A percentile compares a stretch with the other conserved stretches of the same genome.
phyloP scores from a whole-genome alignment of 306 rosid species.

The Cercis canadensis region DNA sequence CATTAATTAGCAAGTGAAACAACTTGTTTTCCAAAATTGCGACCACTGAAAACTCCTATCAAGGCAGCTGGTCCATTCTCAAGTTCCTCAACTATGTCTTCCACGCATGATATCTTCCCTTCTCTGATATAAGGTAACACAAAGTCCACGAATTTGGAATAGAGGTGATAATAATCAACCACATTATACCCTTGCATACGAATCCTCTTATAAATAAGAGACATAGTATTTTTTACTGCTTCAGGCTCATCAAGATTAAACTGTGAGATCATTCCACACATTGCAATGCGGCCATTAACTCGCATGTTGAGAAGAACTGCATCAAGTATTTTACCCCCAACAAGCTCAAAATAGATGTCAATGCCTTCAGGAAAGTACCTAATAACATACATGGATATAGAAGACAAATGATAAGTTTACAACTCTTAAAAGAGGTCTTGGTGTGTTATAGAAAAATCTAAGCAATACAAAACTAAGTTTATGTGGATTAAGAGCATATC shows the following conservation, averaged over 20 bases:
- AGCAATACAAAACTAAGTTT: no score
- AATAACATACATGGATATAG: not conserved
- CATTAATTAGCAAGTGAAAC: conserved; percentile 25
- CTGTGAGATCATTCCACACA: conserved; percentile 34
- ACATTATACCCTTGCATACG: conserved; percentile 16
- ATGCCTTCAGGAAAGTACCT: conserved; percentile 30
- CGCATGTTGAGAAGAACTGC: conserved; percentile 20
- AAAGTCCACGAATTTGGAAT: conserved; percentile 9
- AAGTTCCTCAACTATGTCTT: conserved; percentile 8
- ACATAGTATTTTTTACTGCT: not conserved
- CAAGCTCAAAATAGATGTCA: conserved; percentile 25
- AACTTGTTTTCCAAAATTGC: conserved; percentile 7
- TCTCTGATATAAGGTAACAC: not conserved
- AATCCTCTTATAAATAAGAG: not conserved
- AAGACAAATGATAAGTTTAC: no score
- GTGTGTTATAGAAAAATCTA: no score
- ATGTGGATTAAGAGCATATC: no score
- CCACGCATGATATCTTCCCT: conserved; percentile 4
- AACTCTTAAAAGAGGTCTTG: no score
- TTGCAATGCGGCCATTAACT: conserved; percentile 20
- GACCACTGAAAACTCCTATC: conserved; percentile 8
- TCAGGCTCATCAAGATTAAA: not conserved
- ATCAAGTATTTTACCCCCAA: conserved; percentile 19
- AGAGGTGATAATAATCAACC: conserved; percentile 14
- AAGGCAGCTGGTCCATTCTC: conserved; percentile 10